These are phyloP conservation scores for Boeremia exigua DNA, from an alignment of 2,329 filamentous ascomycete species.

Conservation along the genomic window DNA sequence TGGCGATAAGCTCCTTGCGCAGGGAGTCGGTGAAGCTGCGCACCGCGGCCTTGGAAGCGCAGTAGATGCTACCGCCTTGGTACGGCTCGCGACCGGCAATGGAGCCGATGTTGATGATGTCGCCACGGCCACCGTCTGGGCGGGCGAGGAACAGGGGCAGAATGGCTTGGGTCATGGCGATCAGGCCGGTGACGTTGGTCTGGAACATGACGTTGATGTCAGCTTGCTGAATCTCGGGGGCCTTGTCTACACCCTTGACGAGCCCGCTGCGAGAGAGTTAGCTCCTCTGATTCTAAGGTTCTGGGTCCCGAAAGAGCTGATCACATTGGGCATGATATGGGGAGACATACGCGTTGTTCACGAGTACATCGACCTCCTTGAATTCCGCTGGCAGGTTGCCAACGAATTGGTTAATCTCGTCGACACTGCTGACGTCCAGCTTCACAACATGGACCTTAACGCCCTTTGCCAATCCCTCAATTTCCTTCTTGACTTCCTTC, in stretches of 20 bases:
- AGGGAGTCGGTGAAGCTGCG: slow-evolving; percentile 83
- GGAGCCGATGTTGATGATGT: slow-evolving; percentile 94
- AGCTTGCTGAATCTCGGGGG: slow-evolving; percentile 79
- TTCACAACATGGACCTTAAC: slow-evolving; percentile 81
- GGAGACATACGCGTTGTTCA: slow-evolving; percentile 88
- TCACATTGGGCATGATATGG: background rate
- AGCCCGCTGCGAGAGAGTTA: slow-evolving; percentile 66
- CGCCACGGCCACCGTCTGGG: slow-evolving; percentile 75
- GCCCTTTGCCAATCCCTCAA: slow-evolving; percentile 73
- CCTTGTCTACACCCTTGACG: slow-evolving; percentile 85
- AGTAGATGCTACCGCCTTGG: slow-evolving; percentile 87
- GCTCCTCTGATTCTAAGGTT: background rate
- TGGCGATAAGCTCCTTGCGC: slow-evolving; percentile 81
- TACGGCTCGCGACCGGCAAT: slow-evolving; percentile 92
- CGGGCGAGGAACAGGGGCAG: slow-evolving; percentile 78
- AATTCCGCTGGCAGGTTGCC: slow-evolving; percentile 78
- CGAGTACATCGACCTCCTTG: slow-evolving; percentile 82
- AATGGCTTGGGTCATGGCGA: slow-evolving; percentile 95
- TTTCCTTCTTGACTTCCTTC: slow-evolving; percentile 76
- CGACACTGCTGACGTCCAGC: slow-evolving; percentile 83
- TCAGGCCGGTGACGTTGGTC: slow-evolving; percentile 93
- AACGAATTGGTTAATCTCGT: slow-evolving; percentile 77
- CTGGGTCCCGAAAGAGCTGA: background rate
- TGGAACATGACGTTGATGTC: slow-evolving; percentile 88
- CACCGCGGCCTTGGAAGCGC: slow-evolving; percentile 89